Percentiles rank a stretch among this genome's conserved stretches.
Conservation (phyloP, 805 yeast species). For the Cyberlindnera japonica region DNA sequence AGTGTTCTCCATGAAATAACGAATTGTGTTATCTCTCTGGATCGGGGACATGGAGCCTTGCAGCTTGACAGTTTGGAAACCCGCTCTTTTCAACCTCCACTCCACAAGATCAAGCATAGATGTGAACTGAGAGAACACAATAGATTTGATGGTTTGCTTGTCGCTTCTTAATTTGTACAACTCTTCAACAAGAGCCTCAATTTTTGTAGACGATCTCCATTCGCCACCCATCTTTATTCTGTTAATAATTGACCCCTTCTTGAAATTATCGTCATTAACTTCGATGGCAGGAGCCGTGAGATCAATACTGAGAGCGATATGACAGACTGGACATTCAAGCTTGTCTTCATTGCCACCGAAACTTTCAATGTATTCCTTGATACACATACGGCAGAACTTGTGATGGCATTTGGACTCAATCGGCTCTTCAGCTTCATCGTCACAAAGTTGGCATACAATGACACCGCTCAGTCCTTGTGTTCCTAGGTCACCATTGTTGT, state of each 20-base stretch:
- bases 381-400: conserved; percentile 87
- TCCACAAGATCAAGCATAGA: conserved; percentile 94
- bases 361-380: conserved; percentile 84
- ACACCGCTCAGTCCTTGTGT: conserved; percentile 34
- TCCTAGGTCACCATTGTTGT: conserved; percentile 33
- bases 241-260: conserved; percentile 73
- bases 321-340: conserved; percentile 93
- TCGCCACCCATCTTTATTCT: conserved; percentile 81
- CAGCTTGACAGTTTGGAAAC: conserved; percentile 87
- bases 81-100: conserved; percentile 93
- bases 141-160: conserved; percentile 84
- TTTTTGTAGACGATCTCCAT: conserved; percentile 94
- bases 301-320: conserved; percentile 87
- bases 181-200: conserved; percentile 94
- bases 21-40: conserved; percentile 89
- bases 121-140: conserved; percentile 96
- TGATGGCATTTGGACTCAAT: conserved; percentile 94
- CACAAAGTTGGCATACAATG: conserved; percentile 88
- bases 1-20: conserved; percentile 88
- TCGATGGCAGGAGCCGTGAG: conserved; percentile 81
- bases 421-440: conserved; percentile 98
- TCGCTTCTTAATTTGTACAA: conserved; percentile 83
- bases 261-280: conserved; percentile 49
- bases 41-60: conserved; percentile 98
- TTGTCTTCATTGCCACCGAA: conserved; percentile 55